Evolutionary conservation across 2,329 filamentous ascomycete genomes (phyloP).

Genomic region (Hypoxylon sp.): DNA sequence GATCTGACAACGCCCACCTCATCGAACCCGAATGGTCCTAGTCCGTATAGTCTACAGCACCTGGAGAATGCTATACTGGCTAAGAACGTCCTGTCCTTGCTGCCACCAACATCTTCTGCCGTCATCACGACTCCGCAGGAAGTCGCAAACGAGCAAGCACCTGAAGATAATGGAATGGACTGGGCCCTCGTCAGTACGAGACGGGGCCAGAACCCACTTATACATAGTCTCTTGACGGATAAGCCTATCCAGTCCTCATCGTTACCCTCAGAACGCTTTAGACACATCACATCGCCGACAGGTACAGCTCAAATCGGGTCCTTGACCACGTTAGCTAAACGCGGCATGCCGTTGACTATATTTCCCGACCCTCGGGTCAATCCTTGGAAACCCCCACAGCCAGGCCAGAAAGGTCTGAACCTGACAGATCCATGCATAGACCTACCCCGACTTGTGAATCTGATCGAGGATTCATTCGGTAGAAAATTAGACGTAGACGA

Average conservation of each 20-base stretch:
- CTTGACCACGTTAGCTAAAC: constrained; percentile 86
- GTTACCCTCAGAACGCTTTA: constrained; percentile 77
- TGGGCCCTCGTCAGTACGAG: constrained; percentile 62
- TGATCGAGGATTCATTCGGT: constrained; percentile 95
- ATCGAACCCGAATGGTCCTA: constrained; percentile 22
- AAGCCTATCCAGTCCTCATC: constrained; percentile 94
- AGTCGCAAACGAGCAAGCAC: constrained; percentile 68
- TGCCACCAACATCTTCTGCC: constrained; percentile 87
- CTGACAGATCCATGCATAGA: constrained; percentile 86
- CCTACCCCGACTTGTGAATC: constrained; percentile 80
- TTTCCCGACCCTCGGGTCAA: constrained; percentile 75
- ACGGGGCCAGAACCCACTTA: constrained; percentile 80
- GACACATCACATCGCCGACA: constrained; percentile 53
- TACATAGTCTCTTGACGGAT: constrained; percentile 96
- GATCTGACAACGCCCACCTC: constrained; percentile 61
- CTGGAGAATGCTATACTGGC: constrained; percentile 81
- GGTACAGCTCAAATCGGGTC: constrained; percentile 52
- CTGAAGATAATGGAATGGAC: constrained; percentile 67
- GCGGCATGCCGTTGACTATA: constrained; percentile 88
- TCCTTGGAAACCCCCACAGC: constrained; percentile 75
- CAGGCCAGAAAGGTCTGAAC: constrained; percentile 70
- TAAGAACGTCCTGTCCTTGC: constrained; percentile 75
- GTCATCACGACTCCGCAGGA: constrained; percentile 89
- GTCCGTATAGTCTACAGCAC: constrained; percentile 50
- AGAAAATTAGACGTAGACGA: constrained; percentile 84